Evolutionary conservation across 208 protist genomes (phyloP), one percentile per base, ranked within the genome.

Genomic region (Trypanosoma avium): DNA sequence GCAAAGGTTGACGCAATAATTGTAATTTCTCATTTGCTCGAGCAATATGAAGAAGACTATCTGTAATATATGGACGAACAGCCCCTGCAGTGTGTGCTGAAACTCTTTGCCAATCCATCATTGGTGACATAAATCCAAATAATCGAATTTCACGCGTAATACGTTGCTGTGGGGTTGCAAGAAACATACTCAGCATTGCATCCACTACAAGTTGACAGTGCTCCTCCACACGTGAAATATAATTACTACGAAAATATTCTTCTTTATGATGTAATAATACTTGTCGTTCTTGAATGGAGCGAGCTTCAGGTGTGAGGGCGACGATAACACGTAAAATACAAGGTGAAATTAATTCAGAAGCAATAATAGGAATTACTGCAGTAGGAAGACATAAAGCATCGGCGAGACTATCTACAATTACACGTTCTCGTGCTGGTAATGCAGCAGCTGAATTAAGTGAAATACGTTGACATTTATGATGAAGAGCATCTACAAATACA

Each of bases 51-150:
- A 81, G 70, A 45, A 96, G 61, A 60, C 80, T 81, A 49, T 90
- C 80, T 2, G 75, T 70, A 29, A 96, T 67, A 73, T 96, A 96
- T 35, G 87, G 78, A 8, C 90, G 84, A 38, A 96, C 85, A n/a
- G 79, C 70, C 45, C 67, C 75, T 32, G 80, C 73, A 1, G 76
- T 82, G 29, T 79, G 77, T 2, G 65, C 61, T 9, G 86, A 85
- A 15, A 86, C 70, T 2, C 89, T 83, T 61, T 95, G 89, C 86
- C 89, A 95, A 63, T 95, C 89, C 36, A 93, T 82, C 66, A 86
- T 75, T 0, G 86, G 82, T 29, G 70, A 50, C 45, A 86, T 73
- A 57, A 95, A 91, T 48, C 89, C 89, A 17, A 54, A 58, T 10
- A 58, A 53, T 1, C 74, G 80, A 48, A 95, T 77, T 40, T 85